These are phyloP conservation scores for Chlorella variabilis DNA, from an alignment of 163 green algal genomes.

Conservation along the genomic window DNA sequence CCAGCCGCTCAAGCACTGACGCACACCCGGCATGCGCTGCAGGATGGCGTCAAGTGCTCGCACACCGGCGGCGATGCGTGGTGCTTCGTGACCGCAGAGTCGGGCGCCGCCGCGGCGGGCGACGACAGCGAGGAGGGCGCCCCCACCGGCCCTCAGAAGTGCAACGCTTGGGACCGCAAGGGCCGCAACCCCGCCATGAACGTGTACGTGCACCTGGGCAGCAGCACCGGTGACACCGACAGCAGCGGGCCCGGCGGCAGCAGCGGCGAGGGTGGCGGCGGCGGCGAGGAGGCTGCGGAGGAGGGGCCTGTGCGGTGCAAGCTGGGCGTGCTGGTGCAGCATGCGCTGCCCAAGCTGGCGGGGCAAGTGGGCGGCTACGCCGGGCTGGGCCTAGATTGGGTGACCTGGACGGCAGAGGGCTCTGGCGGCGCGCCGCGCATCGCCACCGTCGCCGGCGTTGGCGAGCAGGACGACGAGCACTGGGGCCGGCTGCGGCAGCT, in stretches of 20 bases:
- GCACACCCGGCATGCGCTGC: background rate
- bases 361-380: conserved; percentile 4
- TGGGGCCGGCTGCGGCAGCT: conserved; percentile 7
- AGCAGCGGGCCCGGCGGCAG: background rate
- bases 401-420: background rate
- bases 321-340: conserved; percentile 24
- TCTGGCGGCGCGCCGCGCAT: background rate
- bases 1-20: background rate
- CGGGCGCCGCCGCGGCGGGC: background rate
- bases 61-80: conserved; percentile 19
- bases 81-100: background rate
- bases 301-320: conserved; percentile 9
- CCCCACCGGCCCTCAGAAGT: background rate
- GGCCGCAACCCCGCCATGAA: conserved; percentile 32
- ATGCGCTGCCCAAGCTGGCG: conserved; percentile 9
- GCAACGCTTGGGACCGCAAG: conserved; percentile 23
- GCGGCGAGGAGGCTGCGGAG: background rate
- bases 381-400: conserved; percentile 16
- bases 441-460: background rate
- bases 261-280: background rate
- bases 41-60: background rate
- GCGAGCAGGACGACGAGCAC: conserved; percentile 5
- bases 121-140: background rate
- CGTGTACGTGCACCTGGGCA: conserved; percentile 14
- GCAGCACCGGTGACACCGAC: background rate